phyloP scores from a whole-genome alignment of 768 basidiomycete species.

The Leccinum pellstonianum region DNA sequence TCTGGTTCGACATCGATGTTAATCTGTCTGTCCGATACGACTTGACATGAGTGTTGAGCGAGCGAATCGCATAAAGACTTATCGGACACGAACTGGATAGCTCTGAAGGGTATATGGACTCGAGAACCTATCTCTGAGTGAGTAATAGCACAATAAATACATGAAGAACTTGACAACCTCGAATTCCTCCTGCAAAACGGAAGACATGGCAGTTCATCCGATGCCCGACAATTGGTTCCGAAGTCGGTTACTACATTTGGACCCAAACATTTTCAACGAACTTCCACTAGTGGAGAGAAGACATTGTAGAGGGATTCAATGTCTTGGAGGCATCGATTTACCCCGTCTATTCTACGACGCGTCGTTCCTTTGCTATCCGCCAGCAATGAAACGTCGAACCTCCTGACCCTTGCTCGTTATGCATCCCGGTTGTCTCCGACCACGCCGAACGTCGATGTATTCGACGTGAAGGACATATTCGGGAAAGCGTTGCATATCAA shows the following conservation, averaged over 20 bases:
- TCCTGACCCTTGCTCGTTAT: constrained; percentile 9
- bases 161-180: constrained; percentile 55
- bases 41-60: constrained; percentile 62
- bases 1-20: constrained; percentile 89
- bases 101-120: constrained; percentile 95
- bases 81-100: constrained; percentile 72
- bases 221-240: constrained; percentile 27
- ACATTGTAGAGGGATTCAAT: constrained; percentile 5
- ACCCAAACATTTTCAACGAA: constrained; percentile 4
- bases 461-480: constrained; percentile 16
- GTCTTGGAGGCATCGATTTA: constrained; percentile 21
- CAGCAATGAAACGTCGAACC: background rate
- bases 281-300: background rate
- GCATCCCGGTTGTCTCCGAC: constrained; percentile 8
- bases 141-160: constrained; percentile 7
- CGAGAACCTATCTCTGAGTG: constrained; percentile 64
- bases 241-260: constrained; percentile 16
- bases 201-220: constrained; percentile 47
- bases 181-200: constrained; percentile 79
- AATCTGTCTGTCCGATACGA: constrained; percentile 78
- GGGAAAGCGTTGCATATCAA: constrained; percentile 17
- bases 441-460: constrained; percentile 1
- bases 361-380: background rate
- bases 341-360: constrained; percentile 14
- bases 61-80: constrained; percentile 30